phyloP scores from a whole-genome alignment of 768 basidiomycete species.

The Galerina sulciceps region DNA sequence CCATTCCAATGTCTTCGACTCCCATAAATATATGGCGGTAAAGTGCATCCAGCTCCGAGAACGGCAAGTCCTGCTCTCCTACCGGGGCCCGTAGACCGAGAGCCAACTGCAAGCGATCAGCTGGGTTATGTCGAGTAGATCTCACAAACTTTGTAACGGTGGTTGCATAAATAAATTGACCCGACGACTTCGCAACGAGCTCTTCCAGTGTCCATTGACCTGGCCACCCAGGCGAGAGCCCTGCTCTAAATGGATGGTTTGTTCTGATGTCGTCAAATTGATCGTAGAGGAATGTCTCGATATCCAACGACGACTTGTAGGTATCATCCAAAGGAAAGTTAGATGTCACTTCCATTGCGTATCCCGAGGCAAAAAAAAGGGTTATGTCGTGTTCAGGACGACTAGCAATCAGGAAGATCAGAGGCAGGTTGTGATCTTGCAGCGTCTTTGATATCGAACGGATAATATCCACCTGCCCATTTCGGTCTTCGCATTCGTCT shows the following conservation, averaged over 20 bases:
- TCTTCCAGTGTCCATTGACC: not conserved
- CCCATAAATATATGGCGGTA: conserved; percentile 6
- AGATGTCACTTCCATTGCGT: not conserved
- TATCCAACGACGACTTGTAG: conserved; percentile 3
- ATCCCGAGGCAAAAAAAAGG: not conserved
- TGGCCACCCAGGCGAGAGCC: not conserved
- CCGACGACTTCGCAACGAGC: not conserved
- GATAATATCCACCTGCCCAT: not conserved
- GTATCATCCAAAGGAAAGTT: conserved; percentile 1
- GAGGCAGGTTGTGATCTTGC: not conserved
- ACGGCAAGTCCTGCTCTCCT: not conserved
- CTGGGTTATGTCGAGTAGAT: conserved; percentile 6
- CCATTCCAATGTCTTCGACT: not conserved
- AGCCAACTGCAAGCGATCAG: conserved; percentile 4
- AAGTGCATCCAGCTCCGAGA: conserved; percentile 12
- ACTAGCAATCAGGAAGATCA: conserved; percentile 8
- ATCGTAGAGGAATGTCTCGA: not conserved
- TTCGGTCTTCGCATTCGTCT: conserved; percentile 10
- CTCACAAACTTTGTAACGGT: conserved; percentile 14
- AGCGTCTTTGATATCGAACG: not conserved
- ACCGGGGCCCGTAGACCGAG: not conserved
- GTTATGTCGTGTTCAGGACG: conserved; percentile 4
- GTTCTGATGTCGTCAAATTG: not conserved
- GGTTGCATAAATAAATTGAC: conserved; percentile 20
- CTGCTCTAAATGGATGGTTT: not conserved